Conservation (phyloP, 257 asterid species). For the Solanum chilense region DNA sequence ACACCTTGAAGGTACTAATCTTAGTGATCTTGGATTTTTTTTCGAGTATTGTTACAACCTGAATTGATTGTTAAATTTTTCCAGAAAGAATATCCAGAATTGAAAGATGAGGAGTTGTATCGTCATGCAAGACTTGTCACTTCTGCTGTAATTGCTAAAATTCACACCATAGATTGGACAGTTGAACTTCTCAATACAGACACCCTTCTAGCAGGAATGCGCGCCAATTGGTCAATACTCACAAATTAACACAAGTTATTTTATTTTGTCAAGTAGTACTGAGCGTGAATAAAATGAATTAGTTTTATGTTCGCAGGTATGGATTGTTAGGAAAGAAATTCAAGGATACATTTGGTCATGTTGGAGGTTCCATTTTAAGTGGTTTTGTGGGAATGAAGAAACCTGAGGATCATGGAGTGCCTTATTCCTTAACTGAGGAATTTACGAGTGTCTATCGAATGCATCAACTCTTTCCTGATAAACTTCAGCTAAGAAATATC, state of each 20-base stretch:
- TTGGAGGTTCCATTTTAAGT: constrained; percentile 24
- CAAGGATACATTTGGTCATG: constrained; percentile 46
- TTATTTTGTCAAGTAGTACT: background rate
- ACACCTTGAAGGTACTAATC: constrained; percentile 29
- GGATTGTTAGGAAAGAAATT: constrained; percentile 51
- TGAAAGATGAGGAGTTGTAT: constrained; percentile 39
- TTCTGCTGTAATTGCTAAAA: constrained; percentile 52
- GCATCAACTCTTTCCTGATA: constrained; percentile 52
- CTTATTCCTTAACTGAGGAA: constrained; percentile 55
- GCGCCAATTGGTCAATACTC: constrained; percentile 31
- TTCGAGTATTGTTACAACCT: too few relatives aligned
- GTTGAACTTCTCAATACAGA: constrained; percentile 55
- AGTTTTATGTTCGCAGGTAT: constrained; percentile 19
- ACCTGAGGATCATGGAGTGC: constrained; percentile 37
- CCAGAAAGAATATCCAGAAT: constrained; percentile 32
- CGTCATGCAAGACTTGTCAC: constrained; percentile 46
- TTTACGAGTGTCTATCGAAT: constrained; percentile 44
- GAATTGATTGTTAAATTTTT: background rate
- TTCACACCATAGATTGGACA: constrained; percentile 75
- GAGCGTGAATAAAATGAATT: background rate
- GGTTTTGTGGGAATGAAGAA: constrained; percentile 44
- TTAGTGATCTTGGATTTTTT: too few relatives aligned
- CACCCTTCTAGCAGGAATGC: constrained; percentile 41
- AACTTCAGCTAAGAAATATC: constrained; percentile 24
- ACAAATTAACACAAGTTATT: background rate